Evolutionary conservation across 345 rosid genomes (phyloP), one percentile per base, ranked within the genome.

Genomic region (Orychophragmus violaceus): DNA sequence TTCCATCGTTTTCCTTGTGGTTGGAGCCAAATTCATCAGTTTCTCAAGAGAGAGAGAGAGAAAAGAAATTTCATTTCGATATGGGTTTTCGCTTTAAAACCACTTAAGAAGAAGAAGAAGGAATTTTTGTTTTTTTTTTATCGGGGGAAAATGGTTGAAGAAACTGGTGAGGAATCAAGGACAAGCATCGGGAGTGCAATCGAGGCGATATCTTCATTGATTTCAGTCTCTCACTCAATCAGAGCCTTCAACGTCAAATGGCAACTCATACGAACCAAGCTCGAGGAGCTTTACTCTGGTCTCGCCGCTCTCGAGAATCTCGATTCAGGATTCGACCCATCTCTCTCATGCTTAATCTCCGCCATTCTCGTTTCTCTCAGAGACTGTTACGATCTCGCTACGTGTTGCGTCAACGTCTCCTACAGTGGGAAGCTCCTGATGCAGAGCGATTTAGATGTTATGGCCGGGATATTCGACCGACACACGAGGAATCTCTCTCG

Each of bases 371-470:
- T 29, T 39, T 76, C 93, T 14, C 73, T 78, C 14, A 70, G 61
- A 18, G 86, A 81, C 41, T 80, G 90, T 44, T 62, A 39, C 66
- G 86, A 81, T 76, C 92, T 88, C 39, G 97, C 92, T 6, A 74
- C 84, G 49, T 74, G 83, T 12, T 94, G 99, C 60, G 72, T 84
- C 59, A 85, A 85, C 79, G 78, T 84, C 58, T 80, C 90, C 5
- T 90, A 78, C 82, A 80, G 83, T 53, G 99, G 99, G 14, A 90
- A 90, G 89, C 95, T 94, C 13, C 73, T 90, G 82, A 94, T 94
- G 99, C 97, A 94, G 80, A 90, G 97, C 61, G 92, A 90, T 77
- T 77, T 94, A 59, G 97, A 94, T 69, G 77, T 84, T 3, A 53
- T 88, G 54, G 79, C 83, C 1, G 70, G 83, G 0, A 94, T 75